Evolutionary conservation across 495 filamentous ascomycete species (phyloP).

Genomic region (Talaromyces borbonicus): DNA sequence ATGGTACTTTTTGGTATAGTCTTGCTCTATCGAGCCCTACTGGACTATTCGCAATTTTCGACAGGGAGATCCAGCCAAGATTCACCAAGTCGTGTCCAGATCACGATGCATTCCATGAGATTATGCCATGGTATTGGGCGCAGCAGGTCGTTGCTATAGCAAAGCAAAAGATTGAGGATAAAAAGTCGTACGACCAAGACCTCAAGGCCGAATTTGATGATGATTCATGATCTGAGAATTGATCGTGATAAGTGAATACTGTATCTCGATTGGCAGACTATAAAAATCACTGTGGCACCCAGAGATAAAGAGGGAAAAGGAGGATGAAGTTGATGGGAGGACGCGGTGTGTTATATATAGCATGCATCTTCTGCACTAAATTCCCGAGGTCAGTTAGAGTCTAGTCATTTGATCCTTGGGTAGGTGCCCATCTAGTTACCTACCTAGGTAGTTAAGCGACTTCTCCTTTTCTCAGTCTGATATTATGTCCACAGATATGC

Average conservation of each 20-base stretch:
- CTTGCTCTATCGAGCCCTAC: slow-evolving; percentile 17
- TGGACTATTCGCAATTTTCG: slow-evolving; percentile 15
- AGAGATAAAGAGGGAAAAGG: too few relatives aligned
- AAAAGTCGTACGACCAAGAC: slow-evolving; percentile 13
- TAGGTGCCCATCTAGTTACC: not conserved
- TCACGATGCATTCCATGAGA: slow-evolving; percentile 14
- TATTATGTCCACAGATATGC: too few relatives aligned
- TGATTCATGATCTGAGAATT: slow-evolving; percentile 4
- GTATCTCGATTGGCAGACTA: too few relatives aligned
- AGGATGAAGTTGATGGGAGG: too few relatives aligned
- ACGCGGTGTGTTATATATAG: too few relatives aligned
- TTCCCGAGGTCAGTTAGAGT: too few relatives aligned
- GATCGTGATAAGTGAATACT: too few relatives aligned
- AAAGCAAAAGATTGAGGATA: slow-evolving; percentile 13
- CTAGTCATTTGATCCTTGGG: too few relatives aligned
- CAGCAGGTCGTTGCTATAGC: slow-evolving; percentile 13
- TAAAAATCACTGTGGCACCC: too few relatives aligned
- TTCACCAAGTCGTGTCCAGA: slow-evolving; percentile 9
- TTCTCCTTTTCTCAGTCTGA: too few relatives aligned
- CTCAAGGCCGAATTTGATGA: slow-evolving; percentile 13
- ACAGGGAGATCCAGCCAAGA: slow-evolving; percentile 11
- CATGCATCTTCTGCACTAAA: too few relatives aligned
- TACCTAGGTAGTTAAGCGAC: not conserved
- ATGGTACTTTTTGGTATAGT: slow-evolving; percentile 17
- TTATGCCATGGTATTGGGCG: slow-evolving; percentile 15